Evolutionary conservation across 305 asterid genomes (phyloP).

Genomic region (Fraxinus greggii): DNA sequence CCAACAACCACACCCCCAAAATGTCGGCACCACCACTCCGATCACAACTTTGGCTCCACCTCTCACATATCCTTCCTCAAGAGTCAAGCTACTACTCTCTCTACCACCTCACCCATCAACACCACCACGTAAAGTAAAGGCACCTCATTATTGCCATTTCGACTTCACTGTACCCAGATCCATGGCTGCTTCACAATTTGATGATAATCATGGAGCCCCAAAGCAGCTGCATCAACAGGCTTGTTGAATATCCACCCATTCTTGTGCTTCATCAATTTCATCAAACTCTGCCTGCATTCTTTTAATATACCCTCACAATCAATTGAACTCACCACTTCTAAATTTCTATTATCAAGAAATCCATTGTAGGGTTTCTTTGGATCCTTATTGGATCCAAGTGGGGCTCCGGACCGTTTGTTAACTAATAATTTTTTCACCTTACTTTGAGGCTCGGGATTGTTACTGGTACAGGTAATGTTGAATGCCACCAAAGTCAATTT

Average conservation of each 20-base stretch:
- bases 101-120: too few species aligned
- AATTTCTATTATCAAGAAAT: constrained; percentile 28
- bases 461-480: constrained; percentile 27
- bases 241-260: constrained; percentile 55
- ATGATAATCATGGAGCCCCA: constrained; percentile 86
- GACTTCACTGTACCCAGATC: constrained; percentile 87
- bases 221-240: constrained; percentile 68
- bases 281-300: constrained; percentile 64
- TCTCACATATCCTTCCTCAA: too few species aligned
- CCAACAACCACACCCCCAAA: too few species aligned
- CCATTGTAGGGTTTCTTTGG: constrained; percentile 36
- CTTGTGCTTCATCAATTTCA: constrained; percentile 68
- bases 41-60: too few species aligned
- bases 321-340: constrained; percentile 20
- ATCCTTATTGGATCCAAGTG: constrained; percentile 45
- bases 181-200: constrained; percentile 80
- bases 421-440: constrained; percentile 54
- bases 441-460: constrained; percentile 52
- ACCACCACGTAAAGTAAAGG: too few species aligned
- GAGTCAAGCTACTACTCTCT: too few species aligned
- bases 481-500: constrained; percentile 58
- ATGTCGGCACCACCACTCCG: too few species aligned
- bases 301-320: constrained; percentile 52
- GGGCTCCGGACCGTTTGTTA: constrained; percentile 41
- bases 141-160: too few species aligned